These are phyloP conservation scores for Jamesozyma lodderae DNA, from an alignment of 805 yeast species.

Conservation along the genomic window DNA sequence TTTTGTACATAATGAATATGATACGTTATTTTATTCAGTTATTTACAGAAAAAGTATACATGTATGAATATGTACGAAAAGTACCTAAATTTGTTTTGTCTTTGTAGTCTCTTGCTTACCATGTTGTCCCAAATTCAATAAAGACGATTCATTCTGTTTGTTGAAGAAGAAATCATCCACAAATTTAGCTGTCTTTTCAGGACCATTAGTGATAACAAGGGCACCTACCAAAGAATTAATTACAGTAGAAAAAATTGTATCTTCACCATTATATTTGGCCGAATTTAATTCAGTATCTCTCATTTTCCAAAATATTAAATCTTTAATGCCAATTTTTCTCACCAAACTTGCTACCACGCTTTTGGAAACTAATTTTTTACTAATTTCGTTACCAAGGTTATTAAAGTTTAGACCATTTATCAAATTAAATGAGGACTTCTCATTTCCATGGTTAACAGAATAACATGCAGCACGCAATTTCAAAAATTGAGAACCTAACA, in stretches of 20 bases:
- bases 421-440: slow-evolving; percentile 21
- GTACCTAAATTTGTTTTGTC: not conserved
- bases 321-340: slow-evolving; percentile 37
- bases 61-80: not conserved
- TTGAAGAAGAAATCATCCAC: slow-evolving; percentile 43
- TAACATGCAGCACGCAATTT: slow-evolving; percentile 34
- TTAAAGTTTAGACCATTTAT: slow-evolving; percentile 47
- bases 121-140: not conserved
- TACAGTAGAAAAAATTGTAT: slow-evolving; percentile 45
- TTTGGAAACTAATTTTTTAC: slow-evolving; percentile 45
- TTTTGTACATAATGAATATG: too few species aligned
- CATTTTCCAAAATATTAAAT: slow-evolving; percentile 59
- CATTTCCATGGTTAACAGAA: slow-evolving; percentile 15
- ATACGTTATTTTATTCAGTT: too few species aligned
- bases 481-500: slow-evolving; percentile 58
- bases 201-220: slow-evolving; percentile 53
- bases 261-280: slow-evolving; percentile 43
- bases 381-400: slow-evolving; percentile 46
- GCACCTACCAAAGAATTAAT: slow-evolving; percentile 62
- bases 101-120: not conserved
- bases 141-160: slow-evolving; percentile 8
- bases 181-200: slow-evolving; percentile 46
- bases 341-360: slow-evolving; percentile 45
- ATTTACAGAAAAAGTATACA: too few species aligned
- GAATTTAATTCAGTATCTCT: slow-evolving; percentile 37